These are phyloP conservation scores for Soucietia sequanensis DNA, from an alignment of 805 yeast genomes.

Conservation along the genomic window DNA sequence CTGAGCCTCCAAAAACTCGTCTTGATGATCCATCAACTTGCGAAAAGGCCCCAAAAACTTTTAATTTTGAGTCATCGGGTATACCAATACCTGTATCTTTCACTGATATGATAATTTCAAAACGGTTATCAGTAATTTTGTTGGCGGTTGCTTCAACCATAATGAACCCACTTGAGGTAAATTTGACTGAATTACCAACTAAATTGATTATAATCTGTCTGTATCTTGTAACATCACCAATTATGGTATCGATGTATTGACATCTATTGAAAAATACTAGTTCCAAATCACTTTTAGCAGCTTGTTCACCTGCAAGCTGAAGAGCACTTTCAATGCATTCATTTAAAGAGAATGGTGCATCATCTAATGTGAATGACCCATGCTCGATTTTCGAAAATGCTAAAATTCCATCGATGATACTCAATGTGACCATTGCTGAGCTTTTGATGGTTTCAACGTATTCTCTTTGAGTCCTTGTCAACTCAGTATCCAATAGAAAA, in stretches of 20 bases:
- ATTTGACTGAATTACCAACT: slow-evolving; percentile 54
- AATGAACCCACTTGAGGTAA: slow-evolving; percentile 45
- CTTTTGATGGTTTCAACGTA: slow-evolving; percentile 52
- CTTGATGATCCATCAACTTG: slow-evolving; percentile 57
- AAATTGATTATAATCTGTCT: slow-evolving; percentile 52
- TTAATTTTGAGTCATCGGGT: slow-evolving; percentile 40
- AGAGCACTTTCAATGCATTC: slow-evolving; percentile 48
- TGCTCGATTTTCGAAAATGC: slow-evolving; percentile 57
- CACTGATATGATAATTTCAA: slow-evolving; percentile 39
- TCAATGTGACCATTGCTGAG: slow-evolving; percentile 51
- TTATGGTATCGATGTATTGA: slow-evolving; percentile 33
- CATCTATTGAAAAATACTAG: slow-evolving; percentile 44
- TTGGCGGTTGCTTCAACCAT: slow-evolving; percentile 34
- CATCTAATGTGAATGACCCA: slow-evolving; percentile 47
- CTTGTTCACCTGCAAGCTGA: slow-evolving; percentile 49
- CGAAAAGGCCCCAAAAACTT: slow-evolving; percentile 51
- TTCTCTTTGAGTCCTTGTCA: slow-evolving; percentile 43
- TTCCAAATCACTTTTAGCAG: slow-evolving; percentile 42
- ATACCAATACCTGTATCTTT: slow-evolving; percentile 57
- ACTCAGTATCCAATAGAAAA: slow-evolving; percentile 47
- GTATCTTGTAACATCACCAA: slow-evolving; percentile 51
- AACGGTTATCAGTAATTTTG: slow-evolving; percentile 25
- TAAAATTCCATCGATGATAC: slow-evolving; percentile 53
- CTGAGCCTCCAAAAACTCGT: slow-evolving; percentile 53
- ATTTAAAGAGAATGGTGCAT: slow-evolving; percentile 42